Percentiles rank a stretch among this genome's conserved stretches.
Evolutionary conservation across 257 asterid species (phyloP).

Genomic region (Plectranthus barbatus): DNA sequence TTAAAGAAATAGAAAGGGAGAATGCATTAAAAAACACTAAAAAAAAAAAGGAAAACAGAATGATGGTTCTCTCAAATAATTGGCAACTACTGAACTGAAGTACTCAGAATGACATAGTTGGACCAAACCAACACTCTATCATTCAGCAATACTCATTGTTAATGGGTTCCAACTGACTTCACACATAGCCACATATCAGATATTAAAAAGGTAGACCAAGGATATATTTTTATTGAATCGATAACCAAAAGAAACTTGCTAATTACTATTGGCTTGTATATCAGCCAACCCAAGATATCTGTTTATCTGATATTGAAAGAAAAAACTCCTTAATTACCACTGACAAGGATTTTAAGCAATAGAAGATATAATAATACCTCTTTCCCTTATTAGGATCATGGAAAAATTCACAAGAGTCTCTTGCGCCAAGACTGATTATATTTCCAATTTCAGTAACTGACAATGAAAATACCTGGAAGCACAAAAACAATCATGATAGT

Average conservation of each 20-base stretch:
- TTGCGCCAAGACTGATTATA: slow-evolving; percentile 76
- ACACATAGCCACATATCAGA: too few species aligned
- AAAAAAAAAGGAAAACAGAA: background rate
- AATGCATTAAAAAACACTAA: background rate
- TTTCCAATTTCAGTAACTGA: slow-evolving; percentile 75
- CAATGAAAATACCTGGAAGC: slow-evolving; percentile 72
- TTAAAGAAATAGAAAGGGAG: background rate
- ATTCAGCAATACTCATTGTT: too few species aligned
- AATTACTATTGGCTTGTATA: background rate
- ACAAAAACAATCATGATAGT: slow-evolving; percentile 13
- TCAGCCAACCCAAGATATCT: background rate
- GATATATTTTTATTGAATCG: background rate
- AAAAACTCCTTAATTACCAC: background rate
- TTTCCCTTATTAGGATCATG: slow-evolving; percentile 87
- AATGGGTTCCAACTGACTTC: too few species aligned
- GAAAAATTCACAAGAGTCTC: slow-evolving; percentile 88
- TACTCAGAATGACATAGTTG: too few species aligned
- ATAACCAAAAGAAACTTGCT: background rate
- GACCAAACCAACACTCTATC: too few species aligned
- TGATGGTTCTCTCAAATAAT: background rate
- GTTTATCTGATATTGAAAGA: background rate
- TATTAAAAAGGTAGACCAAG: background rate
- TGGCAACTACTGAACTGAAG: too few species aligned
- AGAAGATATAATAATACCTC: slow-evolving; percentile 38
- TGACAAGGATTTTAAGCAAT: background rate